Percentiles rank a stretch among this genome's conserved stretches.
Evolutionary conservation across 805 yeast species (phyloP).

Genomic region (Nematodospora valgi): DNA sequence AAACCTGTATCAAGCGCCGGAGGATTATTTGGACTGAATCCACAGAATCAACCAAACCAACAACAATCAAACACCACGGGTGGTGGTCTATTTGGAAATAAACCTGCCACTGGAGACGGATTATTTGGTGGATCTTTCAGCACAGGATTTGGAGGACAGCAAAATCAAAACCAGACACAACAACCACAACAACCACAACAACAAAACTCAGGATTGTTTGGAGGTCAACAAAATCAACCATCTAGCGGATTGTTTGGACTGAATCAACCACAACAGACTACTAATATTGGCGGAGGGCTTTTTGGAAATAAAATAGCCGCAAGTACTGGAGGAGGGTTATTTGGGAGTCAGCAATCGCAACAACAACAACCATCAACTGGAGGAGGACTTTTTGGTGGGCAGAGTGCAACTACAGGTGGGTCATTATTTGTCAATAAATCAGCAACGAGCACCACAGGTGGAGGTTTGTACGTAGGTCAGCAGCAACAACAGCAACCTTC

Average conservation of each 20-base stretch:
- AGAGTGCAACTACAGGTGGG: constrained; percentile 11
- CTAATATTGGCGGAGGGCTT: constrained; percentile 6
- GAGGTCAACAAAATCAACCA: constrained; percentile 10
- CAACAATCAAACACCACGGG: constrained; percentile 11
- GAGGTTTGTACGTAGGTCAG: constrained; percentile 23
- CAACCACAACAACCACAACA: constrained; percentile 13
- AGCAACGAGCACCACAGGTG: constrained; percentile 14
- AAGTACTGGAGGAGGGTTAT: constrained; percentile 9
- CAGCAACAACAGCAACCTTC: constrained; percentile 13
- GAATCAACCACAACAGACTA: background rate
- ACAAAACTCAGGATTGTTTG: constrained; percentile 6
- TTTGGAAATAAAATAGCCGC: constrained; percentile 17
- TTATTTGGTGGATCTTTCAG: constrained; percentile 10
- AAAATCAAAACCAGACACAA: constrained; percentile 13
- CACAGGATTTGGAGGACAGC: too few species aligned
- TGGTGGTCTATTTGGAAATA: constrained; percentile 21
- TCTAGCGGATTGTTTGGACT: constrained; percentile 27
- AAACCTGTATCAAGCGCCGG: constrained; percentile 10
- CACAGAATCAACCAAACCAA: constrained; percentile 4
- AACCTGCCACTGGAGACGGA: constrained; percentile 9
- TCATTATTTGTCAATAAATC: background rate
- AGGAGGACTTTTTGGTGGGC: constrained; percentile 22
- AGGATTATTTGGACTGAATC: constrained; percentile 21
- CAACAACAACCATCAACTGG: constrained; percentile 10
- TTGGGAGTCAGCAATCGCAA: constrained; percentile 4